Conservation (phyloP, 257 asterid species). For the Jasminum sambac region DNA sequence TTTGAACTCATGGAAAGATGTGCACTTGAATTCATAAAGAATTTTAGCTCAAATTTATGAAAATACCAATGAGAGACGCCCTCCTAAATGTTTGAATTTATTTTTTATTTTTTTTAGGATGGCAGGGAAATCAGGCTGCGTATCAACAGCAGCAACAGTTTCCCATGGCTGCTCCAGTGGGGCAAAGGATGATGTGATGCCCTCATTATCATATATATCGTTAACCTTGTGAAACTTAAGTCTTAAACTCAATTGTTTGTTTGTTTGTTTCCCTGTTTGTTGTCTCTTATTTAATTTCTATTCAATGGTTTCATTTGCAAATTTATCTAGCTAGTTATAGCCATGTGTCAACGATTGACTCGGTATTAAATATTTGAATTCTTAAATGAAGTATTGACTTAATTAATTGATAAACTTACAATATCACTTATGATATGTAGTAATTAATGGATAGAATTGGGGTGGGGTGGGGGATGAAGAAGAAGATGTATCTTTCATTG, state of each 20-base stretch:
- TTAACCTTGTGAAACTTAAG: background rate
- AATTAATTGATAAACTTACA: too few species aligned
- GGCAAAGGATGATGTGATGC: constrained; percentile 51
- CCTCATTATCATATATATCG: background rate
- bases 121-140: constrained; percentile 51
- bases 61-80: too few species aligned
- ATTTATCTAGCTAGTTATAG: background rate
- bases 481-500: too few species aligned
- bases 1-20: too few species aligned
- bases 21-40: too few species aligned
- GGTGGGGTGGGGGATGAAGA: too few species aligned
- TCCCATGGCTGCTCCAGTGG: constrained; percentile 51
- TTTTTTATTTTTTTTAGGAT: constrained; percentile 36
- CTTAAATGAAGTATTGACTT: too few species aligned
- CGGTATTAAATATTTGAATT: too few species aligned
- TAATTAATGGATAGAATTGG: too few species aligned
- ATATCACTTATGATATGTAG: too few species aligned
- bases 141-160: constrained; percentile 34
- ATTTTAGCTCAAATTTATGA: too few species aligned
- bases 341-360: too few species aligned
- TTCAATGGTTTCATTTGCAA: background rate
- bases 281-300: background rate
- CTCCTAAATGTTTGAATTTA: background rate
- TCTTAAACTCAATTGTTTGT: background rate
- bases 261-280: background rate